Evolutionary conservation across 164 flowering plant genomes (phyloP).

Genomic region (Liquidambar formosana): DNA sequence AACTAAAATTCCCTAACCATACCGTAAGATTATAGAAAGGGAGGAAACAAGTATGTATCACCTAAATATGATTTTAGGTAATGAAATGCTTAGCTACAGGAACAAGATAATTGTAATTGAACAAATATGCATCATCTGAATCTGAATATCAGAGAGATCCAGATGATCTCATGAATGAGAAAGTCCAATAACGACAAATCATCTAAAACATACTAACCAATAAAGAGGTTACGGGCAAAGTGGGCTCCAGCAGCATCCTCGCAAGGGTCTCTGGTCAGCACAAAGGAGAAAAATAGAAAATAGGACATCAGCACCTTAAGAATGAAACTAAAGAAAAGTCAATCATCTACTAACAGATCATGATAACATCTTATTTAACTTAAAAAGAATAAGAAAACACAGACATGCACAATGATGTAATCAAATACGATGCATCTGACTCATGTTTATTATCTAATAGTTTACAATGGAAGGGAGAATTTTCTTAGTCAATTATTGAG

Average conservation of each 20-base stretch:
- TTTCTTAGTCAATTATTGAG: too few relatives aligned
- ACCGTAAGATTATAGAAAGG: too few relatives aligned
- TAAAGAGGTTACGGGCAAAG: conserved; percentile 48
- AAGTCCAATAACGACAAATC: neutral
- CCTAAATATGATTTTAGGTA: too few relatives aligned
- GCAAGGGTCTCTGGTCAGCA: conserved; percentile 46
- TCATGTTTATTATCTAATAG: too few relatives aligned
- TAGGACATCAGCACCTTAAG: conserved; percentile 6
- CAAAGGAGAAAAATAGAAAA: conserved; percentile 5
- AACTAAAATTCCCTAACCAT: too few relatives aligned
- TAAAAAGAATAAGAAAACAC: neutral
- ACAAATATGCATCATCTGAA: neutral
- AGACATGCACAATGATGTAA: too few relatives aligned
- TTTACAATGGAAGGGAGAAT: too few relatives aligned
- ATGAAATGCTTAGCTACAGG: too few relatives aligned
- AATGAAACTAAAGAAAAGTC: neutral
- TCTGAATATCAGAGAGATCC: neutral
- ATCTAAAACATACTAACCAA: conserved; percentile 44
- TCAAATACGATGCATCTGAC: too few relatives aligned
- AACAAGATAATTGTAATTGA: too few relatives aligned
- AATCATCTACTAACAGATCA: neutral
- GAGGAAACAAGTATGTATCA: too few relatives aligned
- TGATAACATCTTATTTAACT: too few relatives aligned
- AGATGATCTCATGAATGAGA: neutral
- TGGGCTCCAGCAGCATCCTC: conserved; percentile 52